These are phyloP conservation scores for Mortierella sp. DNA, from an alignment of 371 early-diverging fungal genomes.

Conservation along the genomic window DNA sequence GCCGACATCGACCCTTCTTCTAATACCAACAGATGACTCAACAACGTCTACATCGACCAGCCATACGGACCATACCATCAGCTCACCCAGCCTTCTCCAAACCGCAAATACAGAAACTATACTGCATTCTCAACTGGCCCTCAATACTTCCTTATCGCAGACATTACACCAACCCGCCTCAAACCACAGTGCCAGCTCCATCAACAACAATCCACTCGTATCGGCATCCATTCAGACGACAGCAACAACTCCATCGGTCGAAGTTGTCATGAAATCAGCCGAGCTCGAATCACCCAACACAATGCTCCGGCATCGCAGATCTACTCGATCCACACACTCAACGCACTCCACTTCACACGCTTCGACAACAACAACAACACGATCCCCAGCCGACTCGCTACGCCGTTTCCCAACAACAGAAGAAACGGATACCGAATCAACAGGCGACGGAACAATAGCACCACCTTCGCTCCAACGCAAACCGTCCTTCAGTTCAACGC, in stretches of 20 bases:
- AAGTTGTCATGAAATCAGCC: constrained; percentile 38
- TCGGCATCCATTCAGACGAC: not conserved
- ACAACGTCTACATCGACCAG: not conserved
- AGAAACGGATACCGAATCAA: not conserved
- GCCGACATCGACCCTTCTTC: not conserved
- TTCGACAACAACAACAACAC: not conserved
- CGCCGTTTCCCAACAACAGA: not conserved
- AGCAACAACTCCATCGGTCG: not conserved
- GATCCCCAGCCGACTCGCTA: not conserved
- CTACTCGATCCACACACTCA: constrained; percentile 12
- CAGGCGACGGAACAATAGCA: not conserved
- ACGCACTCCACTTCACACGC: not conserved
- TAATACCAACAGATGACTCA: not conserved
- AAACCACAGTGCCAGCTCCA: not conserved
- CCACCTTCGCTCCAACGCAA: constrained; percentile 21
- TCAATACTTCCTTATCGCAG: not conserved
- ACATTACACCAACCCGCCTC: not conserved
- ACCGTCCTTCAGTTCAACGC: constrained; percentile 34
- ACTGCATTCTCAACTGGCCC: not conserved
- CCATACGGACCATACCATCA: not conserved
- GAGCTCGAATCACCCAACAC: constrained; percentile 27
- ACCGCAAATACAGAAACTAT: not conserved
- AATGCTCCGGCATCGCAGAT: constrained; percentile 31
- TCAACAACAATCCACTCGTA: not conserved
- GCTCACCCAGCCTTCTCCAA: not conserved